Evolutionary conservation across 2,329 filamentous ascomycete genomes (phyloP).

Genomic region (Macrophomina tecta): DNA sequence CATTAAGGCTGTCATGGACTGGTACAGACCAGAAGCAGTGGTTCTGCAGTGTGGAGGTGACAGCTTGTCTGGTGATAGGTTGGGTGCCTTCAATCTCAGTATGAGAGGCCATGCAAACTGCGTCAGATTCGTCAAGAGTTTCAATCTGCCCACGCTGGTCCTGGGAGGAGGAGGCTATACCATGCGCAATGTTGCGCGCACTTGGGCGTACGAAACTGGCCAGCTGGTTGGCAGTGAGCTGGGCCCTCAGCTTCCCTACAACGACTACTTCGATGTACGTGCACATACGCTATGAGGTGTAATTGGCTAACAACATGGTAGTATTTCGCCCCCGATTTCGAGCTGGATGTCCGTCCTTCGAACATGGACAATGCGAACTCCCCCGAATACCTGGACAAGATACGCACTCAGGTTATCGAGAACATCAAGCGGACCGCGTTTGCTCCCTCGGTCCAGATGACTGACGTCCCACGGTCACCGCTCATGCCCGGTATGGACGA

Average conservation of each 20-base stretch:
- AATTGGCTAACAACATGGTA: conserved; percentile 34
- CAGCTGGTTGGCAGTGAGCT: conserved; percentile 84
- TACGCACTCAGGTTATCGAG: conserved; percentile 68
- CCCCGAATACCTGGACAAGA: conserved; percentile 71
- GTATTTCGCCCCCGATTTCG: conserved; percentile 74
- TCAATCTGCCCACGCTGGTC: conserved; percentile 68
- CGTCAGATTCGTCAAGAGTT: conserved; percentile 72
- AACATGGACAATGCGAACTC: conserved; percentile 78
- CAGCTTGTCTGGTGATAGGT: conserved; percentile 69
- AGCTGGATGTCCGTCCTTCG: conserved; percentile 71
- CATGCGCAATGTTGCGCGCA: conserved; percentile 69
- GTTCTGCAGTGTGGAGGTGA: conserved; percentile 74
- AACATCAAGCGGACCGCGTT: conserved; percentile 69
- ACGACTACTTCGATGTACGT: conserved; percentile 84
- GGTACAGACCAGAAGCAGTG: conserved; percentile 70
- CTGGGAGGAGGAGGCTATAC: conserved; percentile 73
- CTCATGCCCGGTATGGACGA: conserved; percentile 65
- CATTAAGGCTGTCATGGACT: conserved; percentile 72
- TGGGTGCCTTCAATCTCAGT: conserved; percentile 73
- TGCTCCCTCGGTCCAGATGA: conserved; percentile 69
- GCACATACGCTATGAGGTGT: neutral
- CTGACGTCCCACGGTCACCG: conserved; percentile 65
- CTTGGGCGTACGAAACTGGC: conserved; percentile 73
- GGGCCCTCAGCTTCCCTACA: conserved; percentile 84
- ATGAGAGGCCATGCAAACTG: conserved; percentile 75